These are phyloP conservation scores for Metschnikowia santaceciliae DNA, from an alignment of 805 yeast genomes.

Conservation along the genomic window DNA sequence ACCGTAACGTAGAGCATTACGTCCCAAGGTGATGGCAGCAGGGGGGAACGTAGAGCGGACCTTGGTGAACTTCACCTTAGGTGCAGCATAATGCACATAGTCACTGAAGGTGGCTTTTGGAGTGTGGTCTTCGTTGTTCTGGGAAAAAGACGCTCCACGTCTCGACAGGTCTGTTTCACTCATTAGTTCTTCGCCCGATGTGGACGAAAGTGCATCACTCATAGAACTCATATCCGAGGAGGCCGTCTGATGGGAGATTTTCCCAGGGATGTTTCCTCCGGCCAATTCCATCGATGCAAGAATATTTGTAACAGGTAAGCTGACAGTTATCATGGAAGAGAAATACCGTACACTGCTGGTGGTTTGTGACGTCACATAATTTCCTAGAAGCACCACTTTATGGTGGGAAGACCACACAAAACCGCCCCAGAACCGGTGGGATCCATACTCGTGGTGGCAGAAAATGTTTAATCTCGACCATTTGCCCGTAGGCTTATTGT, in stretches of 20 bases:
- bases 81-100: constrained; percentile 73
- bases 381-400: constrained; percentile 60
- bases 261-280: constrained; percentile 12
- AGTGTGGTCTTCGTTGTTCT: constrained; percentile 7
- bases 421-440: constrained; percentile 63
- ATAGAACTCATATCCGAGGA: constrained; percentile 9
- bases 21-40: constrained; percentile 72
- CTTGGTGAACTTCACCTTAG: constrained; percentile 61
- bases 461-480: constrained; percentile 63
- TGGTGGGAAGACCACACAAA: constrained; percentile 79
- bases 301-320: constrained; percentile 53
- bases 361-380: constrained; percentile 40
- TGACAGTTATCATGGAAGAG: constrained; percentile 47
- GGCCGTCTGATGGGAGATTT: constrained; percentile 13
- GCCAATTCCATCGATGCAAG: constrained; percentile 42
- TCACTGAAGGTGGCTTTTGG: constrained; percentile 50
- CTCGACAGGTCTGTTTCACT: constrained; percentile 17
- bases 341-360: constrained; percentile 46
- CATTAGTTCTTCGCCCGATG: constrained; percentile 13
- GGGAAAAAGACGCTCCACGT: constrained; percentile 6
- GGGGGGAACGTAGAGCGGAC: constrained; percentile 70
- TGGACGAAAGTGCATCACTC: constrained; percentile 10
- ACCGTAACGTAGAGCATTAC: constrained; percentile 66
- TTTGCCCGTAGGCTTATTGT: constrained; percentile 50
- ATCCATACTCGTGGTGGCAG: constrained; percentile 48